Base-by-base conservation (phyloP, 768 basidiomycete species). In the Postia placenta region DNA sequence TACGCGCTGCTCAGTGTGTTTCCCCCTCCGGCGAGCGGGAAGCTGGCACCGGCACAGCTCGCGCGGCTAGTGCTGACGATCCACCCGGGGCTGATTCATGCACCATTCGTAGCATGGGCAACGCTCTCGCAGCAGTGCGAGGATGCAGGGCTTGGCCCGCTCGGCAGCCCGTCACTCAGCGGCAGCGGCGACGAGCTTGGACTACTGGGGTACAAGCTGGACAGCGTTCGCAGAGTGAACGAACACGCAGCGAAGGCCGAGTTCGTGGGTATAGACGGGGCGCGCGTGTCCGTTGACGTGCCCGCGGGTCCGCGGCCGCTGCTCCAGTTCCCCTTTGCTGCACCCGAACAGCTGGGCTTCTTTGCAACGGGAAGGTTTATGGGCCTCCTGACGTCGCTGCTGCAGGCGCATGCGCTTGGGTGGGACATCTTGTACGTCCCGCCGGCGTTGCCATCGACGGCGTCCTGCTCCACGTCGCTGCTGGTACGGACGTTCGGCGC, bases 351-450 rank as follows among this genome's bases (percentile, higher is more conserved):
- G 25, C 54, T 60, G 14, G 57, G 56, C 1, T 76, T 84, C 52
- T 60, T 72, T 27, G 67, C 73, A 0, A 78, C 76, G 1, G 55
- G 60, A 2, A 62, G 82, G 27, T 82, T 83, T 56, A 62, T 78
- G 54, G 80, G 80, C 0, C 66, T 83, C 15, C 64, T 85, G 20
- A 80, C 81, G 2, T 73, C 70, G 52, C 72, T 82, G 53, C 51
- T 84, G 30, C 82, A 84, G 57, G 79, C 75, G 1, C 83, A 85
- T 60, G 78, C 78, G 0, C 64, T 84, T 4, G 78, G 78, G 0
- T 83, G 78, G 78, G 81, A 85, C 61, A 77, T 83, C 39, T 82
- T 80, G 1, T 65, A 80, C 49, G 68, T 83, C 7, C 83, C 82
- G 4, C 80, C 81, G 2, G 71, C 72, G 4, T 56, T 72, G 37